Base-by-base conservation (phyloP, 106 monocot genomes). In the Phalaenopsis equestris region DNA sequence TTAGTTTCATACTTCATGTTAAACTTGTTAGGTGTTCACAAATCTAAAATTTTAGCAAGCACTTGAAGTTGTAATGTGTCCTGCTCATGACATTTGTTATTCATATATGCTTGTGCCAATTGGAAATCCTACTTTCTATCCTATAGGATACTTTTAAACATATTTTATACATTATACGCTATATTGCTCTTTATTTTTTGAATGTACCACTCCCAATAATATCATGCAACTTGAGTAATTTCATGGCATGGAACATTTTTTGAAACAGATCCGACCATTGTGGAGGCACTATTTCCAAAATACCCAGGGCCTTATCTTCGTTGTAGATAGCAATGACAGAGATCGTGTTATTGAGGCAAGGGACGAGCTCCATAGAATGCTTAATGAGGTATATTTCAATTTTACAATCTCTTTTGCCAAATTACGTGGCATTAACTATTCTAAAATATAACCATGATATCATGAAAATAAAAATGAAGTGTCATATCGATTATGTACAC, bases 281-380 rank as follows among this genome's bases (percentile, higher is more conserved):
- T 92, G 92, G 92, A 92, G 92, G 87, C 92, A 92, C 72, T 92
- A 92, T 65, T 92, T 92, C 78, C 89, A 92, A 75, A 92, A 89
- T 49, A 89, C 92, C 3, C 92, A 92, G 82, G 92, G 89, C 68
- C 92, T 92, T 68, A 92, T 92, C 52, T 92, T 92, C 76, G 92
- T 92, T 55, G 92, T 92, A 64, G 92, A 92, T 80, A 92, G 92
- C 82, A 92, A 92, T 84, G 92, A 92, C 67, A 92, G 89, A 82
- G 91, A 92, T 17, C 91, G 91, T 87, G 84, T 89, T 79, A 89
- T 89, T 67, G 89, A 92, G 81, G 92, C 92, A 48, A 87, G 89
- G 52, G 92, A 92, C 79, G 92, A 92, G 79, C 92, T 92, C 43
- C 92, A 92, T 61, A 85, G 92, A 85, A 92, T 92, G 92, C 80